These are phyloP conservation scores for Silene noctiflora DNA, from an alignment of 179 eudicot genomes.

Conservation along the genomic window DNA sequence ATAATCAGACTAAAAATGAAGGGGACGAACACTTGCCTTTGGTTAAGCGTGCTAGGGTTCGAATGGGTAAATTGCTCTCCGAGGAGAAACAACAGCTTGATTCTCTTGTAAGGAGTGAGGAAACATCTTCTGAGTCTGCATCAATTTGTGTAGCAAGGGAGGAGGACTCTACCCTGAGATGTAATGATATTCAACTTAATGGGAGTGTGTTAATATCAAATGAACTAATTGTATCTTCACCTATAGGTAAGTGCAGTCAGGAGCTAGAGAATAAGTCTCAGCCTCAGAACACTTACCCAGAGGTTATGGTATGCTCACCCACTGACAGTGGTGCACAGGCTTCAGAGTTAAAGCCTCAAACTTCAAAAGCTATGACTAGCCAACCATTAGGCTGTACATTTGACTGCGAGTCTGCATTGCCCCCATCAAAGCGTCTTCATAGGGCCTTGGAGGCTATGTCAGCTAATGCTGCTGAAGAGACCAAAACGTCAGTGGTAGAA, in stretches of 20 bases:
- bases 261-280: slow-evolving; percentile 39
- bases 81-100: slow-evolving; percentile 42
- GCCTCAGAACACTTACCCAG: slow-evolving; percentile 29
- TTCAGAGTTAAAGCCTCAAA: slow-evolving; percentile 30
- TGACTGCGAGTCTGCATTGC: slow-evolving; percentile 92
- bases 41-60: slow-evolving; percentile 88
- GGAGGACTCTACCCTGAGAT: slow-evolving; percentile 27
- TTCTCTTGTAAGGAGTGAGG: slow-evolving; percentile 36
- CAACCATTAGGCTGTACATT: slow-evolving; percentile 41
- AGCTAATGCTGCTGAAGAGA: slow-evolving; percentile 81
- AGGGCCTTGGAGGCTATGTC: slow-evolving; percentile 99
- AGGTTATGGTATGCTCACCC: slow-evolving; percentile 23
- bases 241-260: slow-evolving; percentile 26
- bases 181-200: slow-evolving; percentile 33
- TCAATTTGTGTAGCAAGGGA: slow-evolving; percentile 23
- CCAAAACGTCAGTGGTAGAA: slow-evolving; percentile 29
- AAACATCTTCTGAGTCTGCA: slow-evolving; percentile 32
- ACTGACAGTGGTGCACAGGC: slow-evolving; percentile 12
- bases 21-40: slow-evolving; percentile 95
- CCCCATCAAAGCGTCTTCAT: slow-evolving; percentile 93
- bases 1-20: slow-evolving; percentile 48
- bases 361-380: slow-evolving; percentile 40
- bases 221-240: slow-evolving; percentile 25
- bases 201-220: slow-evolving; percentile 22
- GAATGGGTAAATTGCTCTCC: slow-evolving; percentile 69